Percentiles rank a stretch among this genome's conserved stretches.
phyloP scores from a whole-genome alignment of 1,284 basidiomycete genomes.

The Leucoagaricus sp. region DNA sequence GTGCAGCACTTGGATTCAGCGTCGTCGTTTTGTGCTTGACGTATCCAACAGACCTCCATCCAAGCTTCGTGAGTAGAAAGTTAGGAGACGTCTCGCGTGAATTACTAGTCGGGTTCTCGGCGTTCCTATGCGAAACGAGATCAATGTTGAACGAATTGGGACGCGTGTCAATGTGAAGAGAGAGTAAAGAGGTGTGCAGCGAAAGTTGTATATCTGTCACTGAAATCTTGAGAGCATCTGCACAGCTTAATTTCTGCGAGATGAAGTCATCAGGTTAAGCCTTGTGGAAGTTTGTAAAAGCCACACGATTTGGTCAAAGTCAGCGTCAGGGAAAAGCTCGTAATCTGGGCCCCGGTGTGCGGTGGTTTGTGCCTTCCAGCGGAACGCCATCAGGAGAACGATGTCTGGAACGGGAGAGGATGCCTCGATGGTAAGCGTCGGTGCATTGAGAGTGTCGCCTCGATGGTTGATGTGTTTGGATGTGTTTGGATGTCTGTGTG shows the following conservation, averaged over 20 bases:
- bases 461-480: conserved; percentile 53
- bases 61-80: conserved; percentile 37
- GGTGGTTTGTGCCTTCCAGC: conserved; percentile 28
- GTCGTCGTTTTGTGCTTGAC: conserved; percentile 33
- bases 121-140: conserved; percentile 23
- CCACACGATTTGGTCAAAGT: conserved; percentile 20
- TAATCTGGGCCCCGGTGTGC: conserved; percentile 26
- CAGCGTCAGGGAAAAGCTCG: conserved; percentile 28
- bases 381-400: conserved; percentile 23
- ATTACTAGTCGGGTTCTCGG: conserved; percentile 23
- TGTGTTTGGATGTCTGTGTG: conserved; percentile 46
- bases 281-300: neutral
- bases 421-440: conserved; percentile 25
- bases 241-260: neutral
- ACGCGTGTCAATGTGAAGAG: conserved; percentile 28
- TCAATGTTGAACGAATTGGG: conserved; percentile 30
- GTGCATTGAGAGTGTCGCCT: conserved; percentile 56
- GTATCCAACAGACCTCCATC: conserved; percentile 32
- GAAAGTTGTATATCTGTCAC: conserved; percentile 17
- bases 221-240: neutral
- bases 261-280: neutral
- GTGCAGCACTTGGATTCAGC: conserved; percentile 38
- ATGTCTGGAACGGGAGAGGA: conserved; percentile 27
- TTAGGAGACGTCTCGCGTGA: conserved; percentile 19
- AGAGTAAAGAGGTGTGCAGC: conserved; percentile 24